phyloP scores from a whole-genome alignment of 768 basidiomycete species.

The Lactarius hengduanensis region DNA sequence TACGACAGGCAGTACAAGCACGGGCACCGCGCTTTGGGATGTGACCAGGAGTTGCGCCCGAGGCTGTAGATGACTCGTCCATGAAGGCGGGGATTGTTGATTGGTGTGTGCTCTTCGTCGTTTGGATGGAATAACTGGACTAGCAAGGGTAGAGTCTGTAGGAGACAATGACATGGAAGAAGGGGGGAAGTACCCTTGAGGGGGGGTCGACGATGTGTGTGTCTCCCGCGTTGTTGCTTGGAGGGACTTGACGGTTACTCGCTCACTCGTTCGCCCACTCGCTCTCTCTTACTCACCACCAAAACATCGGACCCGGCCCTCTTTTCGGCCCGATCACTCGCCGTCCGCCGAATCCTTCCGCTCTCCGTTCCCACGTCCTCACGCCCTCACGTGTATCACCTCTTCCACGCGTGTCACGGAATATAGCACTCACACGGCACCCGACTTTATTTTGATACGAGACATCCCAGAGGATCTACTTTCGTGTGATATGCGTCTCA shows the following conservation, averaged over 20 bases:
- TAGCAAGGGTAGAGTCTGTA: slow-evolving; percentile 54
- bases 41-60: slow-evolving; percentile 46
- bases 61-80: slow-evolving; percentile 29
- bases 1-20: slow-evolving; percentile 86
- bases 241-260: neutral
- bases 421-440: neutral
- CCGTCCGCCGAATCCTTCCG: neutral
- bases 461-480: neutral
- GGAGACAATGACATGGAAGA: slow-evolving; percentile 66
- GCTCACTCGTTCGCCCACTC: neutral
- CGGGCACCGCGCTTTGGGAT: slow-evolving; percentile 88
- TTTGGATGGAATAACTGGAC: slow-evolving; percentile 54
- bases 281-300: neutral
- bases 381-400: too few relatives aligned
- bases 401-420: neutral
- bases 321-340: neutral
- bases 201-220: slow-evolving; percentile 10
- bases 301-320: neutral
- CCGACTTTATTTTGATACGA: too few relatives aligned
- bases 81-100: slow-evolving; percentile 30
- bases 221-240: slow-evolving; percentile 2
- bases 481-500: neutral
- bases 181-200: slow-evolving; percentile 21
- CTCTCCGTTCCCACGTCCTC: neutral
- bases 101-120: slow-evolving; percentile 44